A percentile compares a stretch with the other conserved stretches of the same genome.
phyloP scores from a whole-genome alignment of 129 eudicot species.

The Flaveria sonorensis region DNA sequence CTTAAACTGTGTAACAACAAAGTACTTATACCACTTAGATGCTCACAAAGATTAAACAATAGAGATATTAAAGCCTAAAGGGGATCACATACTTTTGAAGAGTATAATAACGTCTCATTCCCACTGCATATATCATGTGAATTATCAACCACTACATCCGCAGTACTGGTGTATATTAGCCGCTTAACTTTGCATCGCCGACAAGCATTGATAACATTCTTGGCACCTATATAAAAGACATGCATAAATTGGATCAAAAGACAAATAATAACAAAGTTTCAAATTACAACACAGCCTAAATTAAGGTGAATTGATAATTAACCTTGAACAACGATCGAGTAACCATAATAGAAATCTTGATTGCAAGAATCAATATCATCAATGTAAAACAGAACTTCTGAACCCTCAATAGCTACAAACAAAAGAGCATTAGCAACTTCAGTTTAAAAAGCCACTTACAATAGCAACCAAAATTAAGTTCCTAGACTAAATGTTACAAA shows the following conservation, averaged over 20 bases:
- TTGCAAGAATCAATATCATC: constrained; percentile 48
- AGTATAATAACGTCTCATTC: constrained; percentile 64
- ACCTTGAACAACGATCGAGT: constrained; percentile 85
- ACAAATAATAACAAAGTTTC: neutral
- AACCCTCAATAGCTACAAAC: constrained; percentile 72
- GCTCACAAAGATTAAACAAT: neutral
- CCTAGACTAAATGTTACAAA: neutral
- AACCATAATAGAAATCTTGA: constrained; percentile 56
- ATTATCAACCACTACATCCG: constrained; percentile 63
- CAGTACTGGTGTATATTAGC: constrained; percentile 74
- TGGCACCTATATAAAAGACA: constrained; percentile 52
- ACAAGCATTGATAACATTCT: constrained; percentile 81
- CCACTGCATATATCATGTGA: constrained; percentile 57
- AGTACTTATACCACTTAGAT: constrained; percentile 1
- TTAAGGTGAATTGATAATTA: constrained; percentile 19
- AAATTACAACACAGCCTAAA: constrained; percentile 14
- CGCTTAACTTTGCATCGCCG: constrained; percentile 67
- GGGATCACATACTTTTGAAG: constrained; percentile 58
- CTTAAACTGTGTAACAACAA: constrained; percentile 50
- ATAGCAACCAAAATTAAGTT: neutral
- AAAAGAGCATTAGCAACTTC: neutral
- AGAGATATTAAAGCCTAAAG: neutral
- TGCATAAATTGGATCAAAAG: neutral
- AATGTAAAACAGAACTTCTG: constrained; percentile 65
- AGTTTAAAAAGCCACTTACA: neutral